Evolutionary conservation across 306 rosid genomes (phyloP).

Genomic region (Pueraria montana): DNA sequence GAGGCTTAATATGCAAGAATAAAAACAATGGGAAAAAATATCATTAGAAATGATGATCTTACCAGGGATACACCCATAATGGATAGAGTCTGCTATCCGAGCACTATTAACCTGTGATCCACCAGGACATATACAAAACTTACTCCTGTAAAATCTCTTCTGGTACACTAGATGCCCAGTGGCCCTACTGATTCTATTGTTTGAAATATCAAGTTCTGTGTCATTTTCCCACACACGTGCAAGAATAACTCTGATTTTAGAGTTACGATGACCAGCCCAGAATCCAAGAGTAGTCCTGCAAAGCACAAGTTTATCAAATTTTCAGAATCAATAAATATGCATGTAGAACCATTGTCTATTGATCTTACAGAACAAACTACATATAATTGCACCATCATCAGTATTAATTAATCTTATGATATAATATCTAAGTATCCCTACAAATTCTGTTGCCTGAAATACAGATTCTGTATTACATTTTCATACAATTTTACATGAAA

Average conservation of each 20-base stretch:
- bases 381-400: background rate
- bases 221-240: conserved; percentile 98
- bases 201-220: conserved; percentile 91
- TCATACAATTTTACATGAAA: conserved; percentile 22
- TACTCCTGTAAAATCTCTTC: conserved; percentile 84
- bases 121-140: conserved; percentile 97
- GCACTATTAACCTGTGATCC: conserved; percentile 99
- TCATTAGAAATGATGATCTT: conserved; percentile 40
- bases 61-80: conserved; percentile 99
- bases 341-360: conserved; percentile 24
- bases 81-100: conserved; percentile 93
- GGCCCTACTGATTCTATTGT: conserved; percentile 92
- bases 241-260: conserved; percentile 93
- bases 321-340: conserved; percentile 34
- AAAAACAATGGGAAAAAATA: conserved; percentile 8
- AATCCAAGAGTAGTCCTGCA: conserved; percentile 91
- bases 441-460: conserved; percentile 19
- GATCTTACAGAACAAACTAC: conserved; percentile 35
- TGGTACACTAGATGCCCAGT: conserved; percentile 85
- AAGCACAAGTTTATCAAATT: conserved; percentile 44
- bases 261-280: conserved; percentile 98
- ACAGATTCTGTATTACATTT: background rate
- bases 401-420: conserved; percentile 23
- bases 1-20: conserved; percentile 26
- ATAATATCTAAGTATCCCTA: conserved; percentile 2